Base-by-base conservation (phyloP, 441 rosid species). In the Aleurites moluccanus region DNA sequence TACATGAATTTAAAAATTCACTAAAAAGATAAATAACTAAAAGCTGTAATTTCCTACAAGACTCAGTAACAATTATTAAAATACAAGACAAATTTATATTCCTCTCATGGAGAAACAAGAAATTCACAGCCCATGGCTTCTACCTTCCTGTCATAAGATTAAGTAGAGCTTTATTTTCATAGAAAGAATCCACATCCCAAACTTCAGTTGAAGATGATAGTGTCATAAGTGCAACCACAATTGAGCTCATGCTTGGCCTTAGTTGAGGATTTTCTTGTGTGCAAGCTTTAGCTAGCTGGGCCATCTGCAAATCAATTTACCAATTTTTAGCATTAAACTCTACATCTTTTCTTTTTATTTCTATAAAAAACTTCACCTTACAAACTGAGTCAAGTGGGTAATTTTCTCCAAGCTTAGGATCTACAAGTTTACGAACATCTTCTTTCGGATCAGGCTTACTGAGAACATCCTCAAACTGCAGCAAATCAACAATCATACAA, bases 391-490 rank as follows among this genome's bases (percentile, higher is more conserved):
- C 99, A 14, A 82, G 42, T 0, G 92, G 95, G 75, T 87, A 93
- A 78, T 80, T 79, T 50, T 88, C 94, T 59, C 88, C 96, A 4
- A 95, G 97, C 86, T 85, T 85, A 1, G 89, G 87, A 80, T 95
- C 98, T 35, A 93, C 77, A 10, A 95, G 84, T 75, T 86, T 82
- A 42, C 82, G 52, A 67, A 95, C 79, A 49, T 83, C 90, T 77
- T 88, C 91, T 57, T 49, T 87, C 13, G 88, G 83, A 77, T 91
- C 95, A 2, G 85, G 80, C 77, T 81, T 85, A 60, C 75, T 82
- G 49, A 92, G 90, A 62, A 74, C 85, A 71, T 87, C 95, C 78
- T 93, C 98, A 30, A 95, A 95, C 99, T 95, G 85, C 60, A 73
- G 4, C 47, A 69, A 21, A 20, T 15, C 64, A 42, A 27, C 61